Evolutionary conservation across 2,329 filamentous ascomycete genomes (phyloP), one percentile per base, ranked within the genome.

Genomic region (Ceratocystis harringtonii): DNA sequence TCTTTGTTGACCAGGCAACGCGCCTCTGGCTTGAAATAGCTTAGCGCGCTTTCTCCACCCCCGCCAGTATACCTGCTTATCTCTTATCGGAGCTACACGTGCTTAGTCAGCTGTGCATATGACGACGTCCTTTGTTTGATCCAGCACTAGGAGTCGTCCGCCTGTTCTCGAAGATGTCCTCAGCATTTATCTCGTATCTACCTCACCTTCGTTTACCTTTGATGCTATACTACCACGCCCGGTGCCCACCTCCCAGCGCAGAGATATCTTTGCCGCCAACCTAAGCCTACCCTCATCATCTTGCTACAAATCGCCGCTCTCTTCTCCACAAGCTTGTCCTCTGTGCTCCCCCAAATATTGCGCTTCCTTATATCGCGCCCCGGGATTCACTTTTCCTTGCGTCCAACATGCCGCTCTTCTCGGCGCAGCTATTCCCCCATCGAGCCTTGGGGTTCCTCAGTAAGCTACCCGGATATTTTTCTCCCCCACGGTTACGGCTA

Each of bases 351-450:
- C 45, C 8, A 10, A 60, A 12, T 1, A 36, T 32, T 57, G 36
- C 25, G 50, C 25, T 60, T 64, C 50, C 22, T n/a, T 44, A 41
- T 41, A 61, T 45, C 30, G 7, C 44, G 5, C 28, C 15, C 19
- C 12, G n/a, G 15, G 7, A 25, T 17, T 28, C 43, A 22, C 44
- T 19, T 6, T 48, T 62, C 25, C 28, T 28, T 45, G 2, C 25
- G 1, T 7, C 52, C 69, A 69, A 63, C 70, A 78, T 78, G 78
- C 77, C 80, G 57, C 75, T 81, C 61, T 81, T 83, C 70, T 78
- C 76, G 41, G 84, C 84, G 65, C 83, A 86, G 72, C 82, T 90
- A 43, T 78, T 84, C 72, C 87, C 87, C 19, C 84, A 85, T 36
- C 80, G 83, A 71, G 84, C 81, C 25, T 75, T 88, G 68, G 84